These are phyloP conservation scores for Tulasnella sp. DNA, from an alignment of 768 basidiomycete species.

Conservation along the genomic window DNA sequence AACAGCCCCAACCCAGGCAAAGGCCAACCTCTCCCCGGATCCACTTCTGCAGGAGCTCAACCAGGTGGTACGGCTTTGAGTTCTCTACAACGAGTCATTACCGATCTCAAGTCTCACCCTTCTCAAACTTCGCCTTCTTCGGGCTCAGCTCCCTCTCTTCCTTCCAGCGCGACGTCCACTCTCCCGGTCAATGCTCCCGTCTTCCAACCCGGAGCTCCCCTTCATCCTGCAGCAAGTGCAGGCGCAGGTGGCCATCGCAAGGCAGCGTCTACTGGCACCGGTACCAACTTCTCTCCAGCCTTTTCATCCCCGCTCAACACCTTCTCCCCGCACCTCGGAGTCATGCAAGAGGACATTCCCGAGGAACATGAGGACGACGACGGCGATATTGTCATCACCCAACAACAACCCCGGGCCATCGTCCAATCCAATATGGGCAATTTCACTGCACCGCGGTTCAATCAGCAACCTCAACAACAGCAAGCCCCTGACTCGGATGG, in stretches of 20 bases:
- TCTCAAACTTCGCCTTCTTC: slow-evolving; percentile 26
- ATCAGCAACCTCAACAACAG: slow-evolving; percentile 53
- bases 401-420: slow-evolving; percentile 10
- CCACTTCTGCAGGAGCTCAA: neutral
- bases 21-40: neutral
- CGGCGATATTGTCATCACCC: slow-evolving; percentile 44
- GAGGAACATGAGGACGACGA: slow-evolving; percentile 75
- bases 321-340: slow-evolving; percentile 41
- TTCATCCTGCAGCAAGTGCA: slow-evolving; percentile 37
- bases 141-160: slow-evolving; percentile 25
- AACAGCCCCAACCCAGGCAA: neutral
- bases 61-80: slow-evolving; percentile 63
- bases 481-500: slow-evolving; percentile 36
- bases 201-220: slow-evolving; percentile 58
- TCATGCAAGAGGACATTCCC: slow-evolving; percentile 76
- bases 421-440: slow-evolving; percentile 30
- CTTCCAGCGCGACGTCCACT: slow-evolving; percentile 27
- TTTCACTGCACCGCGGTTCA: slow-evolving; percentile 84
- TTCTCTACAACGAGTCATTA: slow-evolving; percentile 86
- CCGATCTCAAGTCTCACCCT: slow-evolving; percentile 69
- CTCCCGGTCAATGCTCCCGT: slow-evolving; percentile 57
- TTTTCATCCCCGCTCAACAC: slow-evolving; percentile 45
- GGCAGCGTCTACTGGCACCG: slow-evolving; percentile 42
- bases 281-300: slow-evolving; percentile 48
- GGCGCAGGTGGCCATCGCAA: slow-evolving; percentile 61